Percentiles rank a stretch among this genome's conserved stretches.
Conservation (phyloP, 2,329 filamentous ascomycete genomes). For the Claviceps humidiphila region DNA sequence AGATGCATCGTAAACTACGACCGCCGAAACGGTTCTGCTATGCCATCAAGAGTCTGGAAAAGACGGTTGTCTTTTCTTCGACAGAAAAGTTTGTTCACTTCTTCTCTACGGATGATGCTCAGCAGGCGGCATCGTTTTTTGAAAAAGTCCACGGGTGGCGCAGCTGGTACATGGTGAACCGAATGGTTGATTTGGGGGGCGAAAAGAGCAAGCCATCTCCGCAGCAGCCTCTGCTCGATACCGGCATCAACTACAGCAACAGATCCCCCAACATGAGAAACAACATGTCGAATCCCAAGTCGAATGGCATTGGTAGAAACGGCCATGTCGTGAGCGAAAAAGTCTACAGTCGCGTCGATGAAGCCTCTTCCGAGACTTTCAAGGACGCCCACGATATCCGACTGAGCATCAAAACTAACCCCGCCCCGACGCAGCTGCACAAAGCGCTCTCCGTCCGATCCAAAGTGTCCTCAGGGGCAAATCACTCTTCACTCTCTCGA, state of each 20-base stretch:
- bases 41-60: constrained; percentile 85
- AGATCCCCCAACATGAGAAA: neutral
- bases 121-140: constrained; percentile 56
- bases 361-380: constrained; percentile 3
- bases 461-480: neutral
- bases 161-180: constrained; percentile 79
- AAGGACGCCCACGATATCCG: constrained; percentile 10
- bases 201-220: constrained; percentile 15
- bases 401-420: constrained; percentile 4
- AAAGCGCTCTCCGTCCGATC: neutral
- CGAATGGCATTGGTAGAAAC: constrained; percentile 1
- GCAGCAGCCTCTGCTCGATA: constrained; percentile 5
- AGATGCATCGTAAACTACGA: constrained; percentile 57
- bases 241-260: neutral
- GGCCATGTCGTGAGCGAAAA: neutral
- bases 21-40: constrained; percentile 78
- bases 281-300: neutral
- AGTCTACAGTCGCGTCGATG: neutral
- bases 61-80: constrained; percentile 68
- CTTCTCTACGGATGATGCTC: constrained; percentile 66
- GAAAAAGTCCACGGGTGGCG: constrained; percentile 66
- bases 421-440: neutral
- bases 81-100: constrained; percentile 85
- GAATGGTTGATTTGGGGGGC: constrained; percentile 38
- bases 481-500: neutral